Percentiles rank a stretch among this genome's conserved stretches.
Conservation (phyloP, 805 yeast genomes). For the Candida pseudoglaebosa region DNA sequence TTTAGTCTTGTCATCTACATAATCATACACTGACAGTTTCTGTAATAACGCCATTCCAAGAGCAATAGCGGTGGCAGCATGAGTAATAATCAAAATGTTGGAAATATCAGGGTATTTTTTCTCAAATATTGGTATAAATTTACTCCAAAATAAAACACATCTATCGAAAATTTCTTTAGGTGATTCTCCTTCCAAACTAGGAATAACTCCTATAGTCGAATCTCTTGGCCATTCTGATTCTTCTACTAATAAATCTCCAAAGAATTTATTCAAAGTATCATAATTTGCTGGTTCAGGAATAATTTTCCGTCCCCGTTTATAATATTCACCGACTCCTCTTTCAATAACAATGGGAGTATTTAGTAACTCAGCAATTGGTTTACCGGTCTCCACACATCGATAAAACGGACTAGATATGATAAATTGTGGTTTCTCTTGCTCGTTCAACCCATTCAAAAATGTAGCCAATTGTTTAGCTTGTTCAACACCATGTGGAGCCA, state of each 20-base stretch:
- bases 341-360: slow-evolving; percentile 64
- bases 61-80: slow-evolving; percentile 91
- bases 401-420: slow-evolving; percentile 83
- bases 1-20: slow-evolving; percentile 38
- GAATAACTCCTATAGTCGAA: slow-evolving; percentile 56
- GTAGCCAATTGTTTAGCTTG: slow-evolving; percentile 81
- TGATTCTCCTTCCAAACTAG: slow-evolving; percentile 69
- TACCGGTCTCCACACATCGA: slow-evolving; percentile 79
- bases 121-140: slow-evolving; percentile 58
- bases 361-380: slow-evolving; percentile 60
- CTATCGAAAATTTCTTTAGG: slow-evolving; percentile 66
- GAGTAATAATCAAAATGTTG: slow-evolving; percentile 72
- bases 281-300: slow-evolving; percentile 68
- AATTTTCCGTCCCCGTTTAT: slow-evolving; percentile 59
- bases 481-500: slow-evolving; percentile 82
- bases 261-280: slow-evolving; percentile 47
- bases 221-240: slow-evolving; percentile 35
- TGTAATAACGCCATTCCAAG: slow-evolving; percentile 74
- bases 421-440: slow-evolving; percentile 59
- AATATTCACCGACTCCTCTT: slow-evolving; percentile 92
- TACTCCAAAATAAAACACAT: slow-evolving; percentile 49
- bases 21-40: slow-evolving; percentile 46
- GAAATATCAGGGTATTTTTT: slow-evolving; percentile 54
- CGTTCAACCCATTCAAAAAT: slow-evolving; percentile 42
- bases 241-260: slow-evolving; percentile 39